Base-by-base conservation (phyloP, 1,284 basidiomycete species). In the Trametes versicolor region DNA sequence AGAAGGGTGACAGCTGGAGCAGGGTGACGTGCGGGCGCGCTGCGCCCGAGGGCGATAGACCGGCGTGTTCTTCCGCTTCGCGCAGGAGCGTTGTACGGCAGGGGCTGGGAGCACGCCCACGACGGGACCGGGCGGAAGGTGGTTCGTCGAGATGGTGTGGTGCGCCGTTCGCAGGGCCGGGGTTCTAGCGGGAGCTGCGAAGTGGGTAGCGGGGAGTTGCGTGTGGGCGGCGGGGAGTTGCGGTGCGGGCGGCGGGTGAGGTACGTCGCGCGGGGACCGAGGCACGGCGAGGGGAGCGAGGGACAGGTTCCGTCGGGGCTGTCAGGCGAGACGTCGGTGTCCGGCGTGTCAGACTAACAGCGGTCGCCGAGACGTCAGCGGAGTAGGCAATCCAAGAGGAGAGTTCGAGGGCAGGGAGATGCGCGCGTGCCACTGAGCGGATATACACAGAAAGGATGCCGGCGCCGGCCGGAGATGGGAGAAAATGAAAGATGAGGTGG, bases 131-230 rank as follows among this genome's bases (percentile, higher is more conserved):
- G 27, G 17, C 5, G 52, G 52, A 37, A 55, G 53, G 10, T 43
- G 53, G 21, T 55, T 55, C 53, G 53, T 55, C 53, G 53, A 55
- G 53, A 55, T 55, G 53, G 36, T 19, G 52, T 25, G 41, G 53
- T 50, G 48, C 48, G 48, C 48, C 48, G 25, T 55, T 55, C 53
- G 27, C 53, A 55, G 39, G 53, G 25, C 48, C 39, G 39, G 32
- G 39, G 39, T 55, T 55, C 53, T 43, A 55, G 39, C 52, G 37
- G 32, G 32, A 36, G 51, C 2, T 7, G 51, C 9, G 51, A n/a
- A 1, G 34, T 21, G 51, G 4, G 52, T 36, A 36, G n/a, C 36
- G 37, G 52, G 52, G n/a, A n/a, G n/a, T n/a, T n/a, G n/a, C n/a
- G n/a, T n/a, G n/a, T n/a, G n/a, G n/a, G n/a, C n/a, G n/a, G n/a